Evolutionary conservation across 1,139 yeast species (phyloP).

Genomic region (Pichia sp.): DNA sequence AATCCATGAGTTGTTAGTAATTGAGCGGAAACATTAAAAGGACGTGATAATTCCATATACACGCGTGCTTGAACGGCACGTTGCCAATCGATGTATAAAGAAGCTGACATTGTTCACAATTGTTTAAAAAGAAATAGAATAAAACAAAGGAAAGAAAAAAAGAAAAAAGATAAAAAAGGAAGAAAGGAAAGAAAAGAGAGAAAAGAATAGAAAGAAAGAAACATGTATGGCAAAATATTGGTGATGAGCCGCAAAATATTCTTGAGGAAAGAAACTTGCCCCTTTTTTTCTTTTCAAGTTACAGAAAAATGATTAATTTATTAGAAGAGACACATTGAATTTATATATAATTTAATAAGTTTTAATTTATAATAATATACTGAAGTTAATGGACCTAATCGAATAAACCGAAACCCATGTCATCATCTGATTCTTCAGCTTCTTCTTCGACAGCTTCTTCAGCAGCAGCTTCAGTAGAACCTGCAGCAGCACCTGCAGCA

Average conservation of each 20-base stretch:
- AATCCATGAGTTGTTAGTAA: slow-evolving; percentile 16
- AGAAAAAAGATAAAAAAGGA: neutral
- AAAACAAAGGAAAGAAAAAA: neutral
- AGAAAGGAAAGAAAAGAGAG: neutral
- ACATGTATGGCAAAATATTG: too few species aligned
- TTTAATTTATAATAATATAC: too few species aligned
- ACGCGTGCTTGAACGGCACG: slow-evolving; percentile 20
- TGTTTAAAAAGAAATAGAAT: neutral
- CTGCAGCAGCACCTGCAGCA: slow-evolving; percentile 47
- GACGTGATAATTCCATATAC: slow-evolving; percentile 20
- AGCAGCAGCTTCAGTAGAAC: slow-evolving; percentile 50
- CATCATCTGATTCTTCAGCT: slow-evolving; percentile 52
- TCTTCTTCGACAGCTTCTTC: slow-evolving; percentile 58
- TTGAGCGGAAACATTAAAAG: slow-evolving; percentile 17
- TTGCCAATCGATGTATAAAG: slow-evolving; percentile 12
- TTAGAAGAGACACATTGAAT: slow-evolving; percentile 9
- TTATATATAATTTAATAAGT: slow-evolving; percentile 1
- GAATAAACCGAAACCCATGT: slow-evolving; percentile 89
- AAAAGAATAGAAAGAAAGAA: neutral
- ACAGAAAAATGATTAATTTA: slow-evolving; percentile 12
- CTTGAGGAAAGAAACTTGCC: neutral
- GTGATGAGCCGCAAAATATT: too few species aligned
- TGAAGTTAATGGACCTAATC: slow-evolving; percentile 40
- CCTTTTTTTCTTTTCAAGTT: neutral
- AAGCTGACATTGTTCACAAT: neutral